Base-by-base conservation (phyloP, 352 stramenopile genomes). In the Globisporangium mamillatum region DNA sequence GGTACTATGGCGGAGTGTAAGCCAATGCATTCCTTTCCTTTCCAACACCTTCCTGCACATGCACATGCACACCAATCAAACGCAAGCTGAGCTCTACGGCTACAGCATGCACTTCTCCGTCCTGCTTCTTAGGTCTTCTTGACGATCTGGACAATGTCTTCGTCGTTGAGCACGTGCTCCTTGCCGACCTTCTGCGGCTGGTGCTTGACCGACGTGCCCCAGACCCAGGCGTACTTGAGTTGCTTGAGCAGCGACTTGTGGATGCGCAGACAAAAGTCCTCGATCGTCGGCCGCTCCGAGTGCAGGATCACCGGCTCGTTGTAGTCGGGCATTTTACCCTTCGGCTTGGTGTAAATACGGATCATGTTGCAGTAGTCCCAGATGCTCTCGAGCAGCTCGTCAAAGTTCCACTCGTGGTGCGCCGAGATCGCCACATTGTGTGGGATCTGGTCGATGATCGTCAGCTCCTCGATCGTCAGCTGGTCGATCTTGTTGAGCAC, bases 401-500 rank as follows among this genome's bases (percentile, higher is more conserved):
- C 97, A 46, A 99, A 78, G 86, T 99, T 99, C 97, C 97, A 99
- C 62, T 96, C 86, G 71, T 99, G 95, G 73, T 98, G 88, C 38
- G 92, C 95, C 59, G 91, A 98, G 70, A 99, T 99, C 60, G 97
- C 94, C 22, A 99, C 95, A 77, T 98, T 99, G 82, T 99, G 97
- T 57, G 97, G 97, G 75, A 99, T 95, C 81, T 99, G 94, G 78
- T 98, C 97, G 58, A 99, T 95, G 76, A 99, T 98, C 66, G 98
- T 98, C 1, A 99, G 86, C 81, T 99, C 97, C 78, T 99, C 95
- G 79, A 99, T 99, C 25, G 95, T 98, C 29, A 99, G 89, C 75
- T 98, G 86, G 77, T 99, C 98, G 73, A 99, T 99, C 83, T 99
- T 99, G 86, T 99, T 99, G 67, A 99, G 95, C 62, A 99, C 94